Percentiles rank a stretch among this genome's conserved stretches.
phyloP scores from a whole-genome alignment of 1,139 yeast species.

The Debaryomyces sp. region DNA sequence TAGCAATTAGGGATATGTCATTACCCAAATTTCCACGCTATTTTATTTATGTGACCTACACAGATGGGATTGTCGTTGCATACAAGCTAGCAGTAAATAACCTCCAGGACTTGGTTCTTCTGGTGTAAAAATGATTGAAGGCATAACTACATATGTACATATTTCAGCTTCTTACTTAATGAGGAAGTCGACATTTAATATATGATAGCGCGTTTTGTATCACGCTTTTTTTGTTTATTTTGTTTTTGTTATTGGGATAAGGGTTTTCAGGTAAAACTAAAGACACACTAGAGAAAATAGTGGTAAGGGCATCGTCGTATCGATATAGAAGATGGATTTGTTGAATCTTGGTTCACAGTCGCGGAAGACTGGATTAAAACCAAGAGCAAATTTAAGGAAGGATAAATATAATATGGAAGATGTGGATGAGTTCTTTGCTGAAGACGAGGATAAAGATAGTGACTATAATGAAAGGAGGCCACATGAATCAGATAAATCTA shows the following conservation, averaged over 20 bases:
- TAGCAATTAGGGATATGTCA: slow-evolving; percentile 29
- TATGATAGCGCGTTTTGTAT: slow-evolving; percentile 14
- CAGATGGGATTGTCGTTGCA: slow-evolving; percentile 35
- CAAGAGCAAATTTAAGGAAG: slow-evolving; percentile 51
- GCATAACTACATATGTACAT: not conserved
- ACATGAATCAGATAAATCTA: not conserved
- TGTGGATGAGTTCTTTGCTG: slow-evolving; percentile 69
- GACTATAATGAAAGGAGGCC: slow-evolving; percentile 12
- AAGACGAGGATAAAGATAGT: slow-evolving; percentile 33
- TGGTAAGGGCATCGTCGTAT: not conserved
- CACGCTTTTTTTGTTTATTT: slow-evolving; percentile 10
- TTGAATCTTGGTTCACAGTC: slow-evolving; percentile 57
- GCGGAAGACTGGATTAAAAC: slow-evolving; percentile 62
- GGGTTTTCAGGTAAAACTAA: not conserved
- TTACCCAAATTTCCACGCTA: slow-evolving; percentile 22
- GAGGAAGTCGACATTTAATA: slow-evolving; percentile 7
- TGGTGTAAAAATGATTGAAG: not conserved
- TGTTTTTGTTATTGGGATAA: slow-evolving; percentile 5
- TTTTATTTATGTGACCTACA: slow-evolving; percentile 31
- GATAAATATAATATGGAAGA: slow-evolving; percentile 81
- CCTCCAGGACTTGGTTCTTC: slow-evolving; percentile 1
- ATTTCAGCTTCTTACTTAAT: not conserved
- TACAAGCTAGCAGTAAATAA: slow-evolving; percentile 22
- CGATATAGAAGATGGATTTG: slow-evolving; percentile 40
- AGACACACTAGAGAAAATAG: not conserved